phyloP scores from a whole-genome alignment of 108 stramenopile species.

The Conticribra weissflogii region DNA sequence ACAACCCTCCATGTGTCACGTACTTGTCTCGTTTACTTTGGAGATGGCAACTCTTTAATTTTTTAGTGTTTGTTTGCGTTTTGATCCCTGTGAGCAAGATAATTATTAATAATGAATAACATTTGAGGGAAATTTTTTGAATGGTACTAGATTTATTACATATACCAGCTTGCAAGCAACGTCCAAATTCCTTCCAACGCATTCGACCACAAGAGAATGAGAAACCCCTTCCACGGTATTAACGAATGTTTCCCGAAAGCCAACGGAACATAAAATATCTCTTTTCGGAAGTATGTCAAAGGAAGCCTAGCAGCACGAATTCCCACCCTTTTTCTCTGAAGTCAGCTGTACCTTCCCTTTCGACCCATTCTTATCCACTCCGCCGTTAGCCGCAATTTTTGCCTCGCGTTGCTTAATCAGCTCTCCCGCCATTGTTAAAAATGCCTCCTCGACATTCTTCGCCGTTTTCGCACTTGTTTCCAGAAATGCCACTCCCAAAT shows the following conservation, averaged over 20 bases:
- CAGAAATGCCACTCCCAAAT: conserved; percentile 97
- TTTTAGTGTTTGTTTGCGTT: conserved; percentile 50
- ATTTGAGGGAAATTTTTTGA: too few species aligned
- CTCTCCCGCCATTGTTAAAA: conserved; percentile 97
- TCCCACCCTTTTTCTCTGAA: conserved; percentile 51
- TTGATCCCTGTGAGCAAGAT: conserved; percentile 31
- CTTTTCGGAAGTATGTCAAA: too few species aligned
- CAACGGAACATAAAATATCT: too few species aligned
- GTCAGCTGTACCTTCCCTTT: conserved; percentile 56
- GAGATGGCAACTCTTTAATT: conserved; percentile 72
- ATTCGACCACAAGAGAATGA: too few species aligned
- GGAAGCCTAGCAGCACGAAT: conserved; percentile 6
- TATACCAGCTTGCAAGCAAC: too few species aligned
- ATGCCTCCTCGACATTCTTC: conserved; percentile 97
- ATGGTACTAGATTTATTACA: too few species aligned
- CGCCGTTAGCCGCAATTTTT: conserved; percentile 50
- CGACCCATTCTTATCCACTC: conserved; percentile 44
- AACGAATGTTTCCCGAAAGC: too few species aligned
- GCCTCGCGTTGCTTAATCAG: conserved; percentile 89
- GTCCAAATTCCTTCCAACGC: too few species aligned
- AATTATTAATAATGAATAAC: background rate
- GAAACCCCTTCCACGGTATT: too few species aligned
- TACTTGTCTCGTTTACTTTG: conserved; percentile 66
- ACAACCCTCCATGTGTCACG: conserved; percentile 42
- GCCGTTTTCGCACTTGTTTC: conserved; percentile 96